Evolutionary conservation across 2,329 filamentous ascomycete genomes (phyloP).

Genomic region (Apiospora sp.): DNA sequence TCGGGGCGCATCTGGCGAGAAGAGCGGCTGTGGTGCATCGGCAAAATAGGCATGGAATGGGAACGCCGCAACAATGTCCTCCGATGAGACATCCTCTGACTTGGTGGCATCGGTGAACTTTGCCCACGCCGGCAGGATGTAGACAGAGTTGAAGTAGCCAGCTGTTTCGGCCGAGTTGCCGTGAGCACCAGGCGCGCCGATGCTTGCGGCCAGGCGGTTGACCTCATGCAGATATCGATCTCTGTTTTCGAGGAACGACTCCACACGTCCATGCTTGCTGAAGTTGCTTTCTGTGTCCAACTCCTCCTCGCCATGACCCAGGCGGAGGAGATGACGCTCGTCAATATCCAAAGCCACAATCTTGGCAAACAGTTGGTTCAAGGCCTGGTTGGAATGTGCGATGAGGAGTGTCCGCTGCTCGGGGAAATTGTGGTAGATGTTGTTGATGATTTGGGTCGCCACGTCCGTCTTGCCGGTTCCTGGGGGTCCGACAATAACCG

Average conservation of each 20-base stretch:
- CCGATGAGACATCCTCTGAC: slow-evolving; percentile 60
- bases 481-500: slow-evolving; percentile 91
- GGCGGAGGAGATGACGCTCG: slow-evolving; percentile 86
- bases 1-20: slow-evolving; percentile 70
- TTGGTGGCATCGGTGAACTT: slow-evolving; percentile 77
- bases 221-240: slow-evolving; percentile 82
- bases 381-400: slow-evolving; percentile 95
- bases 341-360: slow-evolving; percentile 97
- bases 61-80: slow-evolving; percentile 76
- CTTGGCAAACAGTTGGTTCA: slow-evolving; percentile 98
- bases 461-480: slow-evolving; percentile 99
- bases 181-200: slow-evolving; percentile 91
- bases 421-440: slow-evolving; percentile 98
- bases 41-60: slow-evolving; percentile 91
- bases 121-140: slow-evolving; percentile 86
- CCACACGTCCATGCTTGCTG: slow-evolving; percentile 92
- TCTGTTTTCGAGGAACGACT: slow-evolving; percentile 92
- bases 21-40: slow-evolving; percentile 85
- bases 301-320: slow-evolving; percentile 96
- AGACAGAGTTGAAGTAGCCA: slow-evolving; percentile 94
- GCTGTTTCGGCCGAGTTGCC: slow-evolving; percentile 96
- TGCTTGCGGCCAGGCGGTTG: slow-evolving; percentile 81
- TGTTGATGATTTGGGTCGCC: slow-evolving; percentile 97
- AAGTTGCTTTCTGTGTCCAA: slow-evolving; percentile 86
- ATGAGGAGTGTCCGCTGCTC: slow-evolving; percentile 89